Percentiles rank a stretch among this genome's conserved stretches.
Evolutionary conservation across 163 green algal species (phyloP).

Genomic region (Scenedesmus sp.): DNA sequence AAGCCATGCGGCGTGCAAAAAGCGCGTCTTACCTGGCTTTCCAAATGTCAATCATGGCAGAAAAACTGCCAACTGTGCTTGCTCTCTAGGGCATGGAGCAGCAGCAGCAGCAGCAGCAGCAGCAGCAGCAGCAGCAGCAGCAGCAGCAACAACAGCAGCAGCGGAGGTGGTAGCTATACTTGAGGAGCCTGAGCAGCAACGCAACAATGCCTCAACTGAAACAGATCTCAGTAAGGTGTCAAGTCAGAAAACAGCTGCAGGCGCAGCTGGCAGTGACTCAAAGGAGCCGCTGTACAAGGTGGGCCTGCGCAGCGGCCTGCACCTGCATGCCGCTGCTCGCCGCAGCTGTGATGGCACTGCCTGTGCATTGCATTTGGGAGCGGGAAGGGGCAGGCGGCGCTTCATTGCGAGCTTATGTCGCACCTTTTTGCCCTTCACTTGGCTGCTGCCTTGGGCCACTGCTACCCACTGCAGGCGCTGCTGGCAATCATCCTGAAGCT

Average conservation of each 20-base stretch:
- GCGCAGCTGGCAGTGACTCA: constrained; percentile 10
- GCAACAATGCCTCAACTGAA: not conserved
- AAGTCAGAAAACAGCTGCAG: not conserved
- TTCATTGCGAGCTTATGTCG: too few species aligned
- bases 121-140: not conserved
- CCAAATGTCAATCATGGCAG: not conserved
- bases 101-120: too few species aligned
- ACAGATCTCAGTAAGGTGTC: not conserved
- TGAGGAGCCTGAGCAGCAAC: not conserved
- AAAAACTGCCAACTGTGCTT: not conserved
- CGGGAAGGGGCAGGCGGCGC: too few species aligned
- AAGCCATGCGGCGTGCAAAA: not conserved
- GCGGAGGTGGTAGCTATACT: not conserved
- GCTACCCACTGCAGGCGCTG: constrained; percentile 28
- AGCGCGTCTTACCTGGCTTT: not conserved
- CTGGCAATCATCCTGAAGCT: constrained; percentile 49
- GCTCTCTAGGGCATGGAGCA: not conserved
- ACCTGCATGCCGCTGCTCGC: not conserved
- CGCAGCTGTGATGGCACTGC: not conserved
- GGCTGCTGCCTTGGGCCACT: too few species aligned
- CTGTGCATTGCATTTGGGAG: too few species aligned
- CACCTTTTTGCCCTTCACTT: too few species aligned
- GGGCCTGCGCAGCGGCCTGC: not conserved
- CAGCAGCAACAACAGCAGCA: constrained; percentile 13
- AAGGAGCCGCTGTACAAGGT: constrained; percentile 35